phyloP scores from a whole-genome alignment of 345 rosid genomes.

The Microcos paniculata region DNA sequence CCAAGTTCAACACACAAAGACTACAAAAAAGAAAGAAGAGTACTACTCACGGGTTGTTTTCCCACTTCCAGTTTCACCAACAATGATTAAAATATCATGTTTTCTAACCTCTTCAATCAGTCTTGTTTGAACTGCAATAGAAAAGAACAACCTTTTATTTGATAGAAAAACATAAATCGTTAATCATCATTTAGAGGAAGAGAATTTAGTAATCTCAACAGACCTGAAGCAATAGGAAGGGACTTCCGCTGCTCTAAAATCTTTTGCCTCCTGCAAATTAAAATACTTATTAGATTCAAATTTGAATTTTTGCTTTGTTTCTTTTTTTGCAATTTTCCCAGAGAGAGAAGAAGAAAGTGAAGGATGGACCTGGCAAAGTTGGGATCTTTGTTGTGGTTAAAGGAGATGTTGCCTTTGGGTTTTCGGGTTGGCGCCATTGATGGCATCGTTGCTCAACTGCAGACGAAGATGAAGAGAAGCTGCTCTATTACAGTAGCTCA shows the following conservation, averaged over 20 bases:
- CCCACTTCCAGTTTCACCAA: slow-evolving; percentile 98
- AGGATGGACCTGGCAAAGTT: slow-evolving; percentile 30
- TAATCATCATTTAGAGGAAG: background rate
- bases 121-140: slow-evolving; percentile 55
- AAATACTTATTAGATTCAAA: slow-evolving; percentile 11
- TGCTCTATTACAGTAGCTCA: too few relatives aligned
- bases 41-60: slow-evolving; percentile 82
- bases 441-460: slow-evolving; percentile 31
- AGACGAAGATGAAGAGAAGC: background rate
- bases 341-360: background rate
- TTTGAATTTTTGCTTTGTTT: background rate
- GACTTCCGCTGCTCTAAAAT: slow-evolving; percentile 64
- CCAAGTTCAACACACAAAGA: background rate
- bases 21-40: background rate
- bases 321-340: background rate
- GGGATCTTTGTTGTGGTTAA: slow-evolving; percentile 19
- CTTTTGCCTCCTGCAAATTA: slow-evolving; percentile 44
- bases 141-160: slow-evolving; percentile 10
- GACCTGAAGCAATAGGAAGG: slow-evolving; percentile 89
- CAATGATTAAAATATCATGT: slow-evolving; percentile 66
- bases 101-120: slow-evolving; percentile 69
- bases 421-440: slow-evolving; percentile 49
- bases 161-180: background rate
- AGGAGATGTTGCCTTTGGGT: slow-evolving; percentile 29
- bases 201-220: background rate